Conservation (phyloP, 139 green algal genomes). For the Chlorella vulgaris region DNA sequence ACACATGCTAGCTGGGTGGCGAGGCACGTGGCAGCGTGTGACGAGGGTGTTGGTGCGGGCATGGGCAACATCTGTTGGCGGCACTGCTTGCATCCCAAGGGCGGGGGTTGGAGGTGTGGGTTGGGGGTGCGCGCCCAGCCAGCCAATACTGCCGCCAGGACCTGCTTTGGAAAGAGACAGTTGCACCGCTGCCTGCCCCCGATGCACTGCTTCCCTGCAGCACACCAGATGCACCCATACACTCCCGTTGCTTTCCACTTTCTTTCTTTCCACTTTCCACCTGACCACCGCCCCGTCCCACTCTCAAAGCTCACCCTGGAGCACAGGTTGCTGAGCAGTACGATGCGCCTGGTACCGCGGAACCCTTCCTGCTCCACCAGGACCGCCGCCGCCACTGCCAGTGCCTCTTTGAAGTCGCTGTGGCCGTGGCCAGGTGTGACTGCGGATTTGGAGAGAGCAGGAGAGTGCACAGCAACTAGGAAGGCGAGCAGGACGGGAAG, state of each 20-base stretch:
- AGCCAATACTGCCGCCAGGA: too few species aligned
- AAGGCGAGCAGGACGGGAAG: not conserved
- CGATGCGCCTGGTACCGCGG: slow-evolving; percentile 1
- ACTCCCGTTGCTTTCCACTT: too few species aligned
- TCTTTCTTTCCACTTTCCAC: too few species aligned
- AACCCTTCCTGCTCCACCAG: not conserved
- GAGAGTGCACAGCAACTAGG: not conserved
- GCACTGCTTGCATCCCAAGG: too few species aligned
- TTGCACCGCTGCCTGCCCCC: too few species aligned
- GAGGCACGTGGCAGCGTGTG: too few species aligned
- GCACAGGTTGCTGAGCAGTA: slow-evolving; percentile 34
- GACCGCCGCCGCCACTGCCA: slow-evolving; percentile 24
- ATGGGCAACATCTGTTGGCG: not conserved
- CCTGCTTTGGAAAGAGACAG: too few species aligned
- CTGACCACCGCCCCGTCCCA: too few species aligned
- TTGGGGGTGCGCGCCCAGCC: too few species aligned
- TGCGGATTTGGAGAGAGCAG: not conserved
- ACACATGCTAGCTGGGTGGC: too few species aligned
- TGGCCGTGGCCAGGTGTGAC: slow-evolving; percentile 12
- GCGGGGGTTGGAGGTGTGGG: not conserved
- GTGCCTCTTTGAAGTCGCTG: slow-evolving; percentile 42
- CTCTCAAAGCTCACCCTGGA: not conserved
- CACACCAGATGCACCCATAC: too few species aligned
- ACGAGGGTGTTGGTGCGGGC: not conserved
- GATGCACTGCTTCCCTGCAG: too few species aligned